Percentiles rank a stretch among this genome's conserved stretches.
phyloP scores from a whole-genome alignment of 257 asterid species.

The Nicotiana tabacum region DNA sequence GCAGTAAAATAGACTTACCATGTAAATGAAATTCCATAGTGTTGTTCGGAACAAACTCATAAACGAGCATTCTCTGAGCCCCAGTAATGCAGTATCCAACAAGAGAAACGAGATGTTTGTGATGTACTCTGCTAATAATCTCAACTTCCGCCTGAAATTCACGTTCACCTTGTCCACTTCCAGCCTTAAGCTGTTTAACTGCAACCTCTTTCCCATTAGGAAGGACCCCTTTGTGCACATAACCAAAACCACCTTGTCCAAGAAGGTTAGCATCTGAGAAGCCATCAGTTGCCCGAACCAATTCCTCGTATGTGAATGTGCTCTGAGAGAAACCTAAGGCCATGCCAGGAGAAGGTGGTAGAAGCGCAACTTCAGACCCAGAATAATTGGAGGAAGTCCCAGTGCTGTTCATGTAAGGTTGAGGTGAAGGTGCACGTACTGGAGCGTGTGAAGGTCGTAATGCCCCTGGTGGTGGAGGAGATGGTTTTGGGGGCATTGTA shows the following conservation, averaged over 20 bases:
- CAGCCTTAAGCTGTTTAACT: constrained; percentile 79
- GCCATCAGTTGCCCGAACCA: constrained; percentile 87
- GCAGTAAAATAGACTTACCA: constrained; percentile 32
- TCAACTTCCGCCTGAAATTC: constrained; percentile 96
- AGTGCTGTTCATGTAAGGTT: constrained; percentile 51
- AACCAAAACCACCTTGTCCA: constrained; percentile 98
- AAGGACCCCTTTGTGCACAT: constrained; percentile 80
- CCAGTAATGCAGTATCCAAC: constrained; percentile 94
- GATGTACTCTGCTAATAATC: constrained; percentile 93
- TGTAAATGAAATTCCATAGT: constrained; percentile 80
- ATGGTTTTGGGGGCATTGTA: constrained; percentile 21
- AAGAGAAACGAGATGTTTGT: constrained; percentile 85
- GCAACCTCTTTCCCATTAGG: constrained; percentile 90
- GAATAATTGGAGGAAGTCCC: constrained; percentile 77
- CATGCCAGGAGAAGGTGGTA: constrained; percentile 64
- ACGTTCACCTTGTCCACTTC: constrained; percentile 93
- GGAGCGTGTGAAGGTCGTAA: constrained; percentile 19
- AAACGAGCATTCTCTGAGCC: constrained; percentile 64
- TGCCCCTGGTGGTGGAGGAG: constrained; percentile 21
- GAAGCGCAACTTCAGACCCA: constrained; percentile 44
- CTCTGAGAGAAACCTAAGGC: constrained; percentile 59
- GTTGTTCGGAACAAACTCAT: constrained; percentile 79
- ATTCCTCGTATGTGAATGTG: constrained; percentile 72
- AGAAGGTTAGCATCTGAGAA: constrained; percentile 85
- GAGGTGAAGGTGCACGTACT: constrained; percentile 41